phyloP scores from a whole-genome alignment of 768 basidiomycete genomes.

The Trametes coccinea region DNA sequence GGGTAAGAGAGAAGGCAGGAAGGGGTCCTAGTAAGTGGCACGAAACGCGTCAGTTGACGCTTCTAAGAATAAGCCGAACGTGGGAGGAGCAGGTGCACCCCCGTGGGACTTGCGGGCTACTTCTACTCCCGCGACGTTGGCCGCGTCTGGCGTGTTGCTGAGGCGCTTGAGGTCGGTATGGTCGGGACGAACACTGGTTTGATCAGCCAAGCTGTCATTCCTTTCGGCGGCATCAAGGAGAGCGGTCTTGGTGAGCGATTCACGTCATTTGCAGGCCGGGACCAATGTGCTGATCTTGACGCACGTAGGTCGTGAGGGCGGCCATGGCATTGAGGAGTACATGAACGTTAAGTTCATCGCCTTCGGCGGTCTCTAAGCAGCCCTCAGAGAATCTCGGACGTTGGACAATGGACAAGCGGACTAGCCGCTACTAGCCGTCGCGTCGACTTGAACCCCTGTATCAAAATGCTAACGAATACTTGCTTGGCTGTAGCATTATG shows the following conservation, averaged over 20 bases:
- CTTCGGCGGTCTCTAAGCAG: conserved; percentile 49
- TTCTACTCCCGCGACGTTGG: conserved; percentile 89
- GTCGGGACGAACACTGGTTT: conserved; percentile 82
- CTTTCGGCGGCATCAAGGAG: conserved; percentile 92
- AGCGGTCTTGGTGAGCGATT: conserved; percentile 63
- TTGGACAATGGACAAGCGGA: neutral
- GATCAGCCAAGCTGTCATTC: conserved; percentile 77
- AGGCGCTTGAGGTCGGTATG: conserved; percentile 92
- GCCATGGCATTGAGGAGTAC: conserved; percentile 89
- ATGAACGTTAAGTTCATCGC: conserved; percentile 79
- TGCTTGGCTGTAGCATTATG: neutral
- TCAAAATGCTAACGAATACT: neutral
- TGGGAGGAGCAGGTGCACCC: too few relatives aligned
- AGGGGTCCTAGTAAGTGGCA: too few relatives aligned
- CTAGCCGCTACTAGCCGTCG: neutral
- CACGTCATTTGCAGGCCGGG: neutral
- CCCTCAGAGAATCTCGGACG: neutral
- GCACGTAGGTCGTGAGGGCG: conserved; percentile 74
- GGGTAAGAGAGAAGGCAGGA: too few relatives aligned
- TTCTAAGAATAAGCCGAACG: too few relatives aligned
- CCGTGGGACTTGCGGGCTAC: conserved; percentile 91
- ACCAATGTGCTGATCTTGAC: conserved; percentile 37
- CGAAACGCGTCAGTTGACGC: too few relatives aligned
- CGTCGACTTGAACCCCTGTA: neutral
- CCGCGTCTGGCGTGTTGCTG: conserved; percentile 91